A percentile compares a stretch with the other conserved stretches of the same genome.
Conservation (phyloP, 331 rosid genomes). For the Malus hybrid region DNA sequence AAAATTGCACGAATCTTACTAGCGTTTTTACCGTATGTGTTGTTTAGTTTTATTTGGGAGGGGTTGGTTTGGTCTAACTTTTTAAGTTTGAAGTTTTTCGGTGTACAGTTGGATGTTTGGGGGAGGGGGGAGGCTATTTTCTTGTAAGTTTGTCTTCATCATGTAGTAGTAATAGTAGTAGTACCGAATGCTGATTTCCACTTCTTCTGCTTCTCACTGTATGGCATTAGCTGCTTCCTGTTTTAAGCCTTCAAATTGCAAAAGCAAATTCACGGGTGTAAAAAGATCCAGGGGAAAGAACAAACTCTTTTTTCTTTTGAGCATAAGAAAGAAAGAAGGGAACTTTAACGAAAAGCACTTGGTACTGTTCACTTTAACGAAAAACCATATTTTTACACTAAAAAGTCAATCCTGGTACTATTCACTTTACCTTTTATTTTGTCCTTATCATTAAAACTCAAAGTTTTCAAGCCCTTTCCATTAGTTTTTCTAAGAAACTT, state of each 20-base stretch:
- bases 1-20: conserved; percentile 19
- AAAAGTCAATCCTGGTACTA: too few species aligned
- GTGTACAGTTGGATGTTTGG: conserved; percentile 71
- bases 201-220: conserved; percentile 2
- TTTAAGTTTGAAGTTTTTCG: conserved; percentile 17
- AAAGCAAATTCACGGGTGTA: conserved; percentile 9
- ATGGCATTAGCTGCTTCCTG: conserved; percentile 18
- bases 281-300: conserved; percentile 9
- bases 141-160: conserved; percentile 12
- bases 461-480: too few species aligned
- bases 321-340: too few species aligned
- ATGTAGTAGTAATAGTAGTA: not conserved
- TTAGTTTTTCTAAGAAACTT: too few species aligned
- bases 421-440: too few species aligned
- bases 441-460: too few species aligned
- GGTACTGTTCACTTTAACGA: too few species aligned
- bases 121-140: conserved; percentile 24
- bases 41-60: conserved; percentile 6
- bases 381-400: too few species aligned
- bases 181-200: conserved; percentile 13
- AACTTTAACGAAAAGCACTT: too few species aligned
- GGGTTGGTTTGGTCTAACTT: conserved; percentile 35
- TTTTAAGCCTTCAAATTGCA: conserved; percentile 12
- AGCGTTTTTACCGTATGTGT: conserved; percentile 12
- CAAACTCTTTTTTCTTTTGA: not conserved